Conservation (phyloP, 2,329 filamentous ascomycete genomes). For the Juglanconis oblonga region DNA sequence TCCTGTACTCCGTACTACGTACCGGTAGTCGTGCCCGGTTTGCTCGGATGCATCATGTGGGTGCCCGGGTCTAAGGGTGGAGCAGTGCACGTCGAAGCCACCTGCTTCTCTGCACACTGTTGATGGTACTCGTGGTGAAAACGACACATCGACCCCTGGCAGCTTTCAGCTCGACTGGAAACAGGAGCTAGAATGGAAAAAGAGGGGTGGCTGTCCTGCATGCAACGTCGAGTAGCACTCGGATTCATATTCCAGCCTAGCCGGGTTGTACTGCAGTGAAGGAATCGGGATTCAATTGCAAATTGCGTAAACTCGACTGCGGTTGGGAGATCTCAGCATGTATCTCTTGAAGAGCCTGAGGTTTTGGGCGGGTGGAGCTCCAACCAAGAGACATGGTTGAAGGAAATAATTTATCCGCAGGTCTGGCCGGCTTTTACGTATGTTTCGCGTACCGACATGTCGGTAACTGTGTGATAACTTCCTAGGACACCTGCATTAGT, state of each 20-base stretch:
- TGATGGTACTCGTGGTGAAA: background rate
- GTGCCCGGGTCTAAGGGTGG: background rate
- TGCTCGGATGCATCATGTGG: background rate
- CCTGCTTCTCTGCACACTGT: background rate
- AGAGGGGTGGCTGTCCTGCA: constrained; percentile 11
- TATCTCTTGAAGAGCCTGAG: background rate
- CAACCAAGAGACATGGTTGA: constrained; percentile 4
- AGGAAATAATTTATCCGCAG: constrained; percentile 15
- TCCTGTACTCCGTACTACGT: background rate
- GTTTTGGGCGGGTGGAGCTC: background rate
- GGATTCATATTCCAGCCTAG: constrained; percentile 6
- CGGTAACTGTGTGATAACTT: constrained; percentile 2
- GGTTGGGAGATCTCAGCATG: background rate
- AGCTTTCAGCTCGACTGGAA: background rate
- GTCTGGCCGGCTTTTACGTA: background rate
- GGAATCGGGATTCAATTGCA: background rate
- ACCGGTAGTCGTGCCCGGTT: no score
- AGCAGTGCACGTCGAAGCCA: background rate
- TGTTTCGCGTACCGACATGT: constrained; percentile 9
- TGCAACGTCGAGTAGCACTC: constrained; percentile 16
- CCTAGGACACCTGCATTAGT: background rate
- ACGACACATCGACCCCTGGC: background rate
- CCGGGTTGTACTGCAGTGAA: background rate
- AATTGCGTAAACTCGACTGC: background rate
- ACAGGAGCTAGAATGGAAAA: background rate